These are phyloP conservation scores for Telopea speciosissima DNA, from an alignment of 177 flowering plant genomes.

Conservation along the genomic window DNA sequence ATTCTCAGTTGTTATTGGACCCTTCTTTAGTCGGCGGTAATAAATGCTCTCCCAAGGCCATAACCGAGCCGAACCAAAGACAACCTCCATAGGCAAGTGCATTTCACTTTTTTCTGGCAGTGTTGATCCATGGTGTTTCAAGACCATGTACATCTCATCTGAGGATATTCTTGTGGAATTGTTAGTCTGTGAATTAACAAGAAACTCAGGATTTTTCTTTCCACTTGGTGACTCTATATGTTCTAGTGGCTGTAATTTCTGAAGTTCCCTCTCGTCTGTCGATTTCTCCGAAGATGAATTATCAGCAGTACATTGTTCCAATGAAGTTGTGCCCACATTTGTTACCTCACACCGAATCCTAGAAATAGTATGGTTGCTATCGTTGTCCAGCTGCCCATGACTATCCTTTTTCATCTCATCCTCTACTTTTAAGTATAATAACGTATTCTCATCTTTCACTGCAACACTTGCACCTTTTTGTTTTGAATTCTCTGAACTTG, in stretches of 20 bases:
- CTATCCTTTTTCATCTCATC: constrained; percentile 12
- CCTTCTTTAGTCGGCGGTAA: constrained; percentile 45
- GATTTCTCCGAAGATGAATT: constrained; percentile 13
- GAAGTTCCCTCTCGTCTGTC: constrained; percentile 9
- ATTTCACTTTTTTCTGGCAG: constrained; percentile 30
- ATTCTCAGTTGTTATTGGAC: constrained; percentile 44
- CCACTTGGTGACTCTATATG: constrained; percentile 6
- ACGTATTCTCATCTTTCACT: constrained; percentile 9
- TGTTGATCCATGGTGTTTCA: constrained; percentile 36
- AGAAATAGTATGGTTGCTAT: background rate
- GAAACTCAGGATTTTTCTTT: constrained; percentile 14
- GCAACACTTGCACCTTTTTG: constrained; percentile 3
- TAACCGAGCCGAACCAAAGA: constrained; percentile 49
- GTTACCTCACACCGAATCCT: constrained; percentile 10
- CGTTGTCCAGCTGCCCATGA: constrained; percentile 3
- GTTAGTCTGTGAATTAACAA: constrained; percentile 4
- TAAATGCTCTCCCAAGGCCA: constrained; percentile 58
- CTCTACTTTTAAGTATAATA: constrained; percentile 7
- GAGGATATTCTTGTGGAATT: constrained; percentile 26
- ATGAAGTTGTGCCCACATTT: constrained; percentile 8
- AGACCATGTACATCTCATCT: constrained; percentile 35
- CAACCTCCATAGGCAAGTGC: constrained; percentile 19
- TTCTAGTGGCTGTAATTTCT: constrained; percentile 12
- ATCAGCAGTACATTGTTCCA: constrained; percentile 11
- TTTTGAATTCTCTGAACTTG: constrained; percentile 11